Evolutionary conservation across 768 basidiomycete species (phyloP).

Genomic region (Kwoniella sp.): DNA sequence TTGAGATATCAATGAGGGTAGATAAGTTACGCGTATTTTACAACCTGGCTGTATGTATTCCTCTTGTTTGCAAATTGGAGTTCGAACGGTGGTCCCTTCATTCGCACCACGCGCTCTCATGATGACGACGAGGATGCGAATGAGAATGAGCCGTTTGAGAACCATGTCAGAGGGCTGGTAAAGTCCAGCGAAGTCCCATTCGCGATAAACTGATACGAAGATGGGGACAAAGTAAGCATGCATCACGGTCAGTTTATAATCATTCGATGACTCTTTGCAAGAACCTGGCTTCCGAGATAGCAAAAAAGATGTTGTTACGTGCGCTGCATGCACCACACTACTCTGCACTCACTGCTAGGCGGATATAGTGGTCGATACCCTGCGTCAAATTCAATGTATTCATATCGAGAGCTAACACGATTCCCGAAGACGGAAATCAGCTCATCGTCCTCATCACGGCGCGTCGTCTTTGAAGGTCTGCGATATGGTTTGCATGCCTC

Average conservation of each 20-base stretch:
- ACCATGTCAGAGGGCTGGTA: slow-evolving; percentile 32
- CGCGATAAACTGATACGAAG: slow-evolving; percentile 30
- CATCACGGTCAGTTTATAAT: too few species aligned
- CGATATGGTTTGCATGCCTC: background rate
- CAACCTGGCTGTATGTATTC: too few species aligned
- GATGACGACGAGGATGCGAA: too few species aligned
- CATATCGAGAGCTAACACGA: slow-evolving; percentile 22
- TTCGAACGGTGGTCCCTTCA: too few species aligned
- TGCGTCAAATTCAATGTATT: slow-evolving; percentile 4
- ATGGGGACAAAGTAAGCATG: too few species aligned
- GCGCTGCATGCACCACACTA: too few species aligned
- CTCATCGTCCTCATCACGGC: too few species aligned
- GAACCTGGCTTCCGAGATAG: background rate
- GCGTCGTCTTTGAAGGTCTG: too few species aligned
- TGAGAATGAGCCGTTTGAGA: slow-evolving; percentile 23
- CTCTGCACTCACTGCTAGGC: slow-evolving; percentile 42
- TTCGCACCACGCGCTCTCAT: too few species aligned
- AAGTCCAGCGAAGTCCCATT: slow-evolving; percentile 44
- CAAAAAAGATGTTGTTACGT: background rate
- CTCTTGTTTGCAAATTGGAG: slow-evolving; percentile 3
- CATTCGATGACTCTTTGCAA: background rate
- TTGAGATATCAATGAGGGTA: too few species aligned
- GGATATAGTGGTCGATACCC: slow-evolving; percentile 39
- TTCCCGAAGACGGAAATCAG: too few species aligned
- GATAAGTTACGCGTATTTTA: too few species aligned